phyloP scores from a whole-genome alignment of 2,329 filamentous ascomycete species.

The Ambrosiella xylebori region DNA sequence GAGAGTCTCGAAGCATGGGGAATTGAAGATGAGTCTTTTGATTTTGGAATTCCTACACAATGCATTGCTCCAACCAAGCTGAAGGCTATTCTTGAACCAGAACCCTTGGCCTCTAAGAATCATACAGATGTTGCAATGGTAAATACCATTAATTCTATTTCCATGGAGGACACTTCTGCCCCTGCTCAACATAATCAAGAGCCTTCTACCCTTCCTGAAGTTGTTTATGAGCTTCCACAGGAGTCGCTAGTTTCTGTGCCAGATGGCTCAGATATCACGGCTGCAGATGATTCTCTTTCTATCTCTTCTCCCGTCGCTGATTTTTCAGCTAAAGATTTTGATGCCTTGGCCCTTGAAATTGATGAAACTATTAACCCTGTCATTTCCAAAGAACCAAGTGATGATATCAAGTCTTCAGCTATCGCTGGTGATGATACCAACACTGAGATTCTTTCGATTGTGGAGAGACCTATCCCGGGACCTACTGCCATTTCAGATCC shows the following conservation, averaged over 20 bases:
- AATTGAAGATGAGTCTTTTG: conserved; percentile 7
- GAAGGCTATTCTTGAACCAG: background rate
- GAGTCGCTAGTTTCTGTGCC: background rate
- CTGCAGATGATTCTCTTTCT: background rate
- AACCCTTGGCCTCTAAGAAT: background rate
- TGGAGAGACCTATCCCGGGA: background rate
- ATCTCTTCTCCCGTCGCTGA: conserved; percentile 2
- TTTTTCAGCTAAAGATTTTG: conserved; percentile 7
- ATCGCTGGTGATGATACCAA: background rate
- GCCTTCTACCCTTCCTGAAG: background rate
- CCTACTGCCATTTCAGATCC: background rate
- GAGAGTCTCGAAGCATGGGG: conserved; percentile 11
- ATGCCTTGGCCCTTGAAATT: conserved; percentile 7
- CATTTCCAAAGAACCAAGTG: background rate
- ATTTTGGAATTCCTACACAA: background rate
- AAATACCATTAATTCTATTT: background rate
- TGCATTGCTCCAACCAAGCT: background rate
- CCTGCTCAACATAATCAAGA: background rate
- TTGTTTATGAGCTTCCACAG: background rate
- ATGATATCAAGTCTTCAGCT: background rate
- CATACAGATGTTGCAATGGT: background rate
- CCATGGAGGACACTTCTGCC: background rate
- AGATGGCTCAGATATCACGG: background rate
- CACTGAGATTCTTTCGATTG: background rate
- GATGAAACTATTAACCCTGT: background rate